Base-by-base conservation (phyloP, 495 filamentous ascomycete species). In the Penicillium diatomitis region DNA sequence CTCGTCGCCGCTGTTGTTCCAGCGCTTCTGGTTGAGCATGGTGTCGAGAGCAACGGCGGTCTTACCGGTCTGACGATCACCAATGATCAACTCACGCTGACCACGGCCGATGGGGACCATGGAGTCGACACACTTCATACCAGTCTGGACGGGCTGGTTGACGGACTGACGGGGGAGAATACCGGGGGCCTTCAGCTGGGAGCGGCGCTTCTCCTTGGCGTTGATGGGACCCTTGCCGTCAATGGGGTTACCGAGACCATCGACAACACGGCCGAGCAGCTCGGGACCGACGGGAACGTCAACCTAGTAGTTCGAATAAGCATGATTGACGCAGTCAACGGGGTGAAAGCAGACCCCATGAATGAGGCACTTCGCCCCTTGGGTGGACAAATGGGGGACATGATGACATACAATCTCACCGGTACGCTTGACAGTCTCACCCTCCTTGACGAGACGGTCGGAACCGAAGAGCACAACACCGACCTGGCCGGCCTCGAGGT, bases 391-490 rank as follows among this genome's bases (percentile, higher is more conserved):
- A 7, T 27, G 32, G 30, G 49, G 41, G 6, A 20, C 20, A 20
- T 20, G 20, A 20, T 20, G 20, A 82, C 90, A 71, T 72, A 97
- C 92, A 80, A 98, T 98, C 77, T 96, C 81, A 72, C 92, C 92
- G 62, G 92, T 98, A 83, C 92, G 94, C 84, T 94, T 97, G 71
- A 98, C 92, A 54, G 87, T 94, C 79, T 98, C 94, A 63, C 92
- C 92, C 76, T 98, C 94, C 82, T 90, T 95, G 79, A 98, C 92
- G 63, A 96, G 83, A 87, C 92, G 90, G 78, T 98, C 92, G 65
- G 92, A 97, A 82, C 92, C 92, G 78, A 98, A 98, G 60, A 98
- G 84, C 82, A 98, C 92, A 60, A 98, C 92, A 95, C 92, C 92
- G 74, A 98, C 92, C 76, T 97, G 94, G 72, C 92, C 92, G 71